Base-by-base conservation (phyloP, 352 stramenopile genomes). In the Phytophthora nicotianae region DNA sequence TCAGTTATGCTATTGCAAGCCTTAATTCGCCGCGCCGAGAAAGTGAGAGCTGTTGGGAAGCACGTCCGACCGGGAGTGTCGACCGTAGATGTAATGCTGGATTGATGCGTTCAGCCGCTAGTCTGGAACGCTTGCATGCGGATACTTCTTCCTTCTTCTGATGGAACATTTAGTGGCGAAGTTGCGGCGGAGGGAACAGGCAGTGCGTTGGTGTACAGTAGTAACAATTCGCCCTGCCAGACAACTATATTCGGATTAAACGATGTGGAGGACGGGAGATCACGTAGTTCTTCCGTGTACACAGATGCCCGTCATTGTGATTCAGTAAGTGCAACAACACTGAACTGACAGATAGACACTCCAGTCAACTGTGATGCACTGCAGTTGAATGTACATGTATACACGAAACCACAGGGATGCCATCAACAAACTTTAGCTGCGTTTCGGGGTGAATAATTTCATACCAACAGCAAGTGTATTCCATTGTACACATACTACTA, bases 141-240 rank as follows among this genome's bases (percentile, higher is more conserved):
- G 13, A 23, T 11, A 47, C 9, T 45, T 32, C 48, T 47, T 56
- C 14, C 17, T 42, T 19, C 17, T 7, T 21, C 32, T 56, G 14
- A 19, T 27, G 20, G 50, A 42, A 58, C 50, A 58, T 41, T 49
- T 41, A 58, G 21, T n/a, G 21, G 14, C 5, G 21, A 19, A 3
- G 50, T 57, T 57, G 50, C 35, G 16, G 35, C 38, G 20, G 16
- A n/a, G 17, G 27, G 23, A 41, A n/a, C 17, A 29, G 20, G 6
- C 5, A 20, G 5, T 37, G 43, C 27, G 14, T 23, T 54, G 17
- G 32, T 11, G 48, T 21, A 5, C 14, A 21, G 19, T 45, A 43
- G 50, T 57, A 47, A 47, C 20, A 35, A 48, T 57, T 14, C 37
- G 45, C 7, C 23, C 16, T 26, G n/a, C 19, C 13, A 56, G 49